Conservation (phyloP, 495 filamentous ascomycete species). For the Cryomyces minteri region DNA sequence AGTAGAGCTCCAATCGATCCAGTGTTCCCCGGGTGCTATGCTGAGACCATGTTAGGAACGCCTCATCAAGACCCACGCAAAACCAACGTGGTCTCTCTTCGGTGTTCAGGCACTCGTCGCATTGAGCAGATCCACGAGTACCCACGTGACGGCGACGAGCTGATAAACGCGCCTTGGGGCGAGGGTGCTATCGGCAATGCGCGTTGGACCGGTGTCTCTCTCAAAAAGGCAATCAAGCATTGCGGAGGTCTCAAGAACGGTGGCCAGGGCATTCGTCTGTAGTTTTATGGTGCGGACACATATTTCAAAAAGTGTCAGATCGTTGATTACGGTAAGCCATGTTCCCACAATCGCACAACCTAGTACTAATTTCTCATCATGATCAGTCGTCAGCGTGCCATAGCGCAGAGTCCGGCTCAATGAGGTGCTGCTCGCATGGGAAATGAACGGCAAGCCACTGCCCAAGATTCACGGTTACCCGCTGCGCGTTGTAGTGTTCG, state of each 20-base stretch:
- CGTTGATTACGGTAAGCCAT: conserved; percentile 46
- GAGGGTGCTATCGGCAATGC: conserved; percentile 52
- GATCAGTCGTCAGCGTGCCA: conserved; percentile 39
- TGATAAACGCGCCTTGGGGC: conserved; percentile 49
- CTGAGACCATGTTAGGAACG: conserved; percentile 24
- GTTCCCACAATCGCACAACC: no score
- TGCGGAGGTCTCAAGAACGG: conserved; percentile 38
- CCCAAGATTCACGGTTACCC: conserved; percentile 49
- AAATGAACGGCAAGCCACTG: conserved; percentile 50
- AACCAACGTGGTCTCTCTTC: conserved; percentile 37
- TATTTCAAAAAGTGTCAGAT: conserved; percentile 46
- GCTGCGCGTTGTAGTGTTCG: conserved; percentile 39
- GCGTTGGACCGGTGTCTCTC: conserved; percentile 37
- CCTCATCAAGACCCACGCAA: no score
- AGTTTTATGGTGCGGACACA: conserved; percentile 46
- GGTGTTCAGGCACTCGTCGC: conserved; percentile 49
- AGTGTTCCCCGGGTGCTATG: conserved; percentile 21
- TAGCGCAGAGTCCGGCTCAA: conserved; percentile 44
- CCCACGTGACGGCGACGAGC: conserved; percentile 46
- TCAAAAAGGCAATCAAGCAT: conserved; percentile 48
- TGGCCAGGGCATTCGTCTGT: conserved; percentile 40
- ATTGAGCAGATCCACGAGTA: conserved; percentile 48
- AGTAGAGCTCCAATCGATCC: conserved; percentile 31
- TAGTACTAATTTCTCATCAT: no score
- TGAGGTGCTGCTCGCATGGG: conserved; percentile 51